Evolutionary conservation across 257 asterid genomes (phyloP).

Genomic region (Jasminum sambac): DNA sequence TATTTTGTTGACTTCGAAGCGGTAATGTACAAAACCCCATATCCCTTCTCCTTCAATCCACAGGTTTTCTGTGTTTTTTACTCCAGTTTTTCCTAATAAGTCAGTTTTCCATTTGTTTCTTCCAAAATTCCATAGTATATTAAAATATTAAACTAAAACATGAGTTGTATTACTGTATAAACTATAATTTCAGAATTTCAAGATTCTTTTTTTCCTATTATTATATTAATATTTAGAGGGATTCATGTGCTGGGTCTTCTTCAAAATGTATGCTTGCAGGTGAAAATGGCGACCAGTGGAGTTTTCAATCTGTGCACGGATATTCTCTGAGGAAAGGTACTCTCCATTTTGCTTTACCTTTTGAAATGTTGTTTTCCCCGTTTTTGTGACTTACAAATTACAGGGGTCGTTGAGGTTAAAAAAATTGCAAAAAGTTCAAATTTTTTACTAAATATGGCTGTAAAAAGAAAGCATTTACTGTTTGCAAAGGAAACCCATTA

Average conservation of each 20-base stretch:
- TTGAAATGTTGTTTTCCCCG: constrained; percentile 21
- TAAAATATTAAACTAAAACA: constrained; percentile 16
- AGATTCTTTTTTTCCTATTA: constrained; percentile 24
- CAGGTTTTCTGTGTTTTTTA: constrained; percentile 57
- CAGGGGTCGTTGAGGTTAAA: background rate
- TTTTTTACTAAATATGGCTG: constrained; percentile 14
- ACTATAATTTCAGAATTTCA: constrained; percentile 27
- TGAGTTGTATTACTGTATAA: constrained; percentile 23
- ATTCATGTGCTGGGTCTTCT: constrained; percentile 22
- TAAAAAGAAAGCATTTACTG: constrained; percentile 21
- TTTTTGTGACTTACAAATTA: constrained; percentile 16
- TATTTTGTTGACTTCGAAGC: constrained; percentile 42
- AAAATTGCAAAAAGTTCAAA: background rate
- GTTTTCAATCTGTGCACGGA: constrained; percentile 36
- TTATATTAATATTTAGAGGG: background rate
- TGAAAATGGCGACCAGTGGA: constrained; percentile 39
- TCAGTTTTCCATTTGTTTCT: constrained; percentile 42
- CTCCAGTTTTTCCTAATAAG: constrained; percentile 39
- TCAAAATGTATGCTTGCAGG: constrained; percentile 28
- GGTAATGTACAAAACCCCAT: constrained; percentile 22
- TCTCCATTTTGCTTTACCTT: constrained; percentile 40
- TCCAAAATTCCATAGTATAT: constrained; percentile 25
- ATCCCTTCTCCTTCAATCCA: constrained; percentile 54
- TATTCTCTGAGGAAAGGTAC: constrained; percentile 32
- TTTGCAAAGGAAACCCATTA: constrained; percentile 16